Conservation (phyloP, 306 rosid species). For the Acacia melanoxylon region DNA sequence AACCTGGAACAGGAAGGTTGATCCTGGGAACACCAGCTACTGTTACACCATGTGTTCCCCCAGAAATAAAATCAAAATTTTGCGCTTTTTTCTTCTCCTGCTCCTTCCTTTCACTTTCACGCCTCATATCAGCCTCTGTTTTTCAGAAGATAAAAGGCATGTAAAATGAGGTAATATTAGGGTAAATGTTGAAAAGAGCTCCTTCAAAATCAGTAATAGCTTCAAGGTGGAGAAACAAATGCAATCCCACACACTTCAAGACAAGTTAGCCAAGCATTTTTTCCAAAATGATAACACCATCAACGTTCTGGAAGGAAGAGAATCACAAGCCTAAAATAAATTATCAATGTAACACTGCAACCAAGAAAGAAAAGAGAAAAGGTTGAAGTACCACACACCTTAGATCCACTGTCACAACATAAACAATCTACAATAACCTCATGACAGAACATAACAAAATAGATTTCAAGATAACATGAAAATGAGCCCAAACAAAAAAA, state of each 20-base stretch:
- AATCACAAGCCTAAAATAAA: slow-evolving; percentile 1
- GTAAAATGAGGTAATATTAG: slow-evolving; percentile 13
- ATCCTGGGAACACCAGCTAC: slow-evolving; percentile 47
- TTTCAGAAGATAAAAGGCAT: slow-evolving; percentile 14
- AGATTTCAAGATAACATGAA: neutral
- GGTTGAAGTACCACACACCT: slow-evolving; percentile 1
- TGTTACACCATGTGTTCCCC: slow-evolving; percentile 63
- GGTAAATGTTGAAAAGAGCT: neutral
- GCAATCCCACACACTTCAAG: neutral
- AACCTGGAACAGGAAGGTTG: slow-evolving; percentile 48
- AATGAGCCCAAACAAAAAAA: neutral
- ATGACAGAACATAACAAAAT: neutral
- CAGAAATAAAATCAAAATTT: slow-evolving; percentile 65
- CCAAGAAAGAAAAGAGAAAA: neutral
- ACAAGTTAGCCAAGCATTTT: neutral
- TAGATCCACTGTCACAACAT: neutral
- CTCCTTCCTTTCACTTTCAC: slow-evolving; percentile 75
- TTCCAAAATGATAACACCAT: slow-evolving; percentile 3
- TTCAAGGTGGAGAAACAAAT: neutral
- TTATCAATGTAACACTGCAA: neutral
- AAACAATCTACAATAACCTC: slow-evolving; percentile 20
- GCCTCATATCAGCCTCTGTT: slow-evolving; percentile 88
- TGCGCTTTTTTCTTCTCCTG: slow-evolving; percentile 74
- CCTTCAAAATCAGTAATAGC: slow-evolving; percentile 15
- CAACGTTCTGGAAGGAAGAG: neutral